phyloP scores from a whole-genome alignment of 768 basidiomycete genomes.

The Cubamyces sp. region DNA sequence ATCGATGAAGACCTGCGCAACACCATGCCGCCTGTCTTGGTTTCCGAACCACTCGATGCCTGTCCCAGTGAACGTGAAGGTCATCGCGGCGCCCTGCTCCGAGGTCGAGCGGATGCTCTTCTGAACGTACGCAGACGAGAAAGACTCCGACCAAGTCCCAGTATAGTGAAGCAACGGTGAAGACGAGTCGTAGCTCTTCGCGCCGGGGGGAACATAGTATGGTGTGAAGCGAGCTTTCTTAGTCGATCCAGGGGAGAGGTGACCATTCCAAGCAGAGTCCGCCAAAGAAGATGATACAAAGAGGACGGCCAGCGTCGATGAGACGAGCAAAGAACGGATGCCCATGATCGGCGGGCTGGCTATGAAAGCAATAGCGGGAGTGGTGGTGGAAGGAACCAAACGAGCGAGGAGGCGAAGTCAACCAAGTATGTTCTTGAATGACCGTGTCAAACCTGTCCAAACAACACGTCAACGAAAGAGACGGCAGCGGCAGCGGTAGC shows the following conservation, averaged over 20 bases:
- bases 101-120: slow-evolving; percentile 56
- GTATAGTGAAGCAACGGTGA: slow-evolving; percentile 69
- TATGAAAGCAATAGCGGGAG: not conserved
- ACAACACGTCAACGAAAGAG: slow-evolving; percentile 17
- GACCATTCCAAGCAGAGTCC: slow-evolving; percentile 73
- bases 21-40: slow-evolving; percentile 55
- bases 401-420: not conserved
- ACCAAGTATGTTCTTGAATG: not conserved
- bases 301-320: slow-evolving; percentile 30
- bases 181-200: slow-evolving; percentile 70
- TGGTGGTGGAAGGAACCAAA: not conserved
- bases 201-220: slow-evolving; percentile 75
- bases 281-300: slow-evolving; percentile 17
- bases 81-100: slow-evolving; percentile 50
- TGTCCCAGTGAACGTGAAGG: slow-evolving; percentile 69
- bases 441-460: slow-evolving; percentile 15
- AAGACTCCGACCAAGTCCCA: slow-evolving; percentile 60
- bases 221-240: slow-evolving; percentile 56
- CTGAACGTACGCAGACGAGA: slow-evolving; percentile 53
- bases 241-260: slow-evolving; percentile 53
- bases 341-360: slow-evolving; percentile 17
- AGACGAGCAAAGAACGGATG: slow-evolving; percentile 19
- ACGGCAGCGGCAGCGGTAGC: not conserved
- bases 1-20: slow-evolving; percentile 61
- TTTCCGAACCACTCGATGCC: slow-evolving; percentile 82